A percentile compares a stretch with the other conserved stretches of the same genome.
phyloP scores from a whole-genome alignment of 1,139 yeast species.

The Saccharomyces hybrid region DNA sequence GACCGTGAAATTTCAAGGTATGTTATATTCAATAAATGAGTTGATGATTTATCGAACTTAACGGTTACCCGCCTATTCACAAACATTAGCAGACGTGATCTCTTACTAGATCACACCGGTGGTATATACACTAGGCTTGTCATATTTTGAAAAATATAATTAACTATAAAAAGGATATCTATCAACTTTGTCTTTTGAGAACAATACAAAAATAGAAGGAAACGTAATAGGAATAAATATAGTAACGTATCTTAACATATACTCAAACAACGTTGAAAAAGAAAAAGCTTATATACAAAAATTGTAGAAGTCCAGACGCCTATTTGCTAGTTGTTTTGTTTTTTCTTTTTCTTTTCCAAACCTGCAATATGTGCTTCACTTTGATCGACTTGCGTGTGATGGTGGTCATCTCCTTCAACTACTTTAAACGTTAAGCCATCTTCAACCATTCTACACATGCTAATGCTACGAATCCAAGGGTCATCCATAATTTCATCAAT shows the following conservation, averaged over 20 bases:
- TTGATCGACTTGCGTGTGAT: constrained; percentile 83
- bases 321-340: constrained; percentile 24
- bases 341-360: constrained; percentile 67
- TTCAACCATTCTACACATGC: constrained; percentile 59
- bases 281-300: background rate
- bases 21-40: background rate
- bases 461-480: constrained; percentile 59
- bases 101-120: background rate
- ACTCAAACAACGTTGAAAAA: background rate
- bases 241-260: background rate
- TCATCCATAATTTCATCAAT: constrained; percentile 79
- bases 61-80: background rate
- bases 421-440: constrained; percentile 33
- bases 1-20: background rate
- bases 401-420: constrained; percentile 48
- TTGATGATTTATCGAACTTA: background rate
- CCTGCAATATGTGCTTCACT: constrained; percentile 94
- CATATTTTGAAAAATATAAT: background rate
- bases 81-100: background rate
- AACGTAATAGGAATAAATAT: background rate
- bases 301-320: background rate
- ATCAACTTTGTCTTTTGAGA: background rate
- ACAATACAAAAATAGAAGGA: background rate
- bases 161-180: background rate
- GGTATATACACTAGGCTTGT: background rate